Evolutionary conservation across 2,329 filamentous ascomycete species (phyloP).

Genomic region (Pestalotiopsis sp.): DNA sequence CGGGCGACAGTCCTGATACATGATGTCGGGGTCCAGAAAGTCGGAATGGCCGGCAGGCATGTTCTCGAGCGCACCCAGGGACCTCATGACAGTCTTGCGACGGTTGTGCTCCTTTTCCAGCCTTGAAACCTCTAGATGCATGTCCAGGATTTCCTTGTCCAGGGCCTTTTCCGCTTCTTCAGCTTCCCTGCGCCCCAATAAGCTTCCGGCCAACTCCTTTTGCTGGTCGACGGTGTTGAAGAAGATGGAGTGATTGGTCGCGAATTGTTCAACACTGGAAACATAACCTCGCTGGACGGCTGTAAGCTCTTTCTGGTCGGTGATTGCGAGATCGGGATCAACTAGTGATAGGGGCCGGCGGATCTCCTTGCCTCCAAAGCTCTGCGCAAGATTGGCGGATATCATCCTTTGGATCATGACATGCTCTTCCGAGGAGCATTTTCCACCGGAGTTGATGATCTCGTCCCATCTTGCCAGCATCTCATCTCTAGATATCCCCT

Average conservation of each 20-base stretch:
- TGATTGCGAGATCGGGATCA: slow-evolving; percentile 38
- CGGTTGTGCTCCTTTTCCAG: slow-evolving; percentile 54
- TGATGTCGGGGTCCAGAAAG: slow-evolving; percentile 51
- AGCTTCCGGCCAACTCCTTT: slow-evolving; percentile 20
- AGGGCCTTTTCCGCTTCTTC: slow-evolving; percentile 21
- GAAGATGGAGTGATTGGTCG: slow-evolving; percentile 53
- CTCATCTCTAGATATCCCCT: slow-evolving; percentile 14
- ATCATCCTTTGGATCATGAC: slow-evolving; percentile 58
- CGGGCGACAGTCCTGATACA: slow-evolving; percentile 46
- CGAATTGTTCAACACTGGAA: slow-evolving; percentile 54
- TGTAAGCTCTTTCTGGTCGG: slow-evolving; percentile 38
- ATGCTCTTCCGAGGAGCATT: slow-evolving; percentile 46
- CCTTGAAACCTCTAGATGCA: slow-evolving; percentile 53
- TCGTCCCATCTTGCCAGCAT: slow-evolving; percentile 28
- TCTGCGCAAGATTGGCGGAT: slow-evolving; percentile 54
- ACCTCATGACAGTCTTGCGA: slow-evolving; percentile 51
- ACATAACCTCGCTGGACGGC: slow-evolving; percentile 59
- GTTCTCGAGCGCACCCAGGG: slow-evolving; percentile 51
- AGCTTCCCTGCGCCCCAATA: slow-evolving; percentile 39
- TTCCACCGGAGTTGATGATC: neutral
- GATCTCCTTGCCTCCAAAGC: slow-evolving; percentile 44
- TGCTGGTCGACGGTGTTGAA: slow-evolving; percentile 27
- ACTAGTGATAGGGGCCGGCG: slow-evolving; percentile 52
- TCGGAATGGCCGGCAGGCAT: slow-evolving; percentile 54
- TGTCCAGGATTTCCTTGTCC: slow-evolving; percentile 39